phyloP scores from a whole-genome alignment of 306 rosid species.

The Prunus mongolica region DNA sequence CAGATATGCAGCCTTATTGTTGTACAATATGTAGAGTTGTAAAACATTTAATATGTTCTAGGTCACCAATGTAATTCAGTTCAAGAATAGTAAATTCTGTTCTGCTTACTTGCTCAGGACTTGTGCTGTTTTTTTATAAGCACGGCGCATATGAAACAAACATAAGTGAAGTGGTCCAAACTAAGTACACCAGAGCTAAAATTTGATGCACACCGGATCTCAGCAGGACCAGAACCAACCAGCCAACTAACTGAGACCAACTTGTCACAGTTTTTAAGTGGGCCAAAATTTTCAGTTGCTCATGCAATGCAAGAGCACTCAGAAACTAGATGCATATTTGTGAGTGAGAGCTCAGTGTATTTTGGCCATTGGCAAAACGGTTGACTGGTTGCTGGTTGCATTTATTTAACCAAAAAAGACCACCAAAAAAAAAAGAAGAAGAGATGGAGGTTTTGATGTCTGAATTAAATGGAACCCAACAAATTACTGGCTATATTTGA shows the following conservation, averaged over 20 bases:
- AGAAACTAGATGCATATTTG: no score
- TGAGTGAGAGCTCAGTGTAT: no score
- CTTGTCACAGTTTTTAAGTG: background rate
- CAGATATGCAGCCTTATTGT: background rate
- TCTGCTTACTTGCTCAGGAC: slow-evolving; percentile 6
- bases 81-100: slow-evolving; percentile 8
- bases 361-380: no score
- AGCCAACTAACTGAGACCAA: no score
- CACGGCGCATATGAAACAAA: background rate
- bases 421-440: no score
- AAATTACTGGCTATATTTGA: background rate
- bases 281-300: slow-evolving; percentile 1
- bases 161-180: slow-evolving; percentile 4
- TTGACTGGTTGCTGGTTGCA: no score
- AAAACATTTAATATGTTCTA: slow-evolving; percentile 12
- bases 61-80: slow-evolving; percentile 24
- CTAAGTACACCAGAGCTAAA: background rate
- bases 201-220: background rate
- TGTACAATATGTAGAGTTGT: slow-evolving; percentile 27
- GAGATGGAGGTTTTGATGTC: no score
- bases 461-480: no score
- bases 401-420: no score
- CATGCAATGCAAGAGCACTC: no score
- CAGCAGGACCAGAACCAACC: background rate
- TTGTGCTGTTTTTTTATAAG: slow-evolving; percentile 3